Evolutionary conservation across 495 filamentous ascomycete species (phyloP), one percentile per base, ranked within the genome.

Genomic region (Xylona heveae): DNA sequence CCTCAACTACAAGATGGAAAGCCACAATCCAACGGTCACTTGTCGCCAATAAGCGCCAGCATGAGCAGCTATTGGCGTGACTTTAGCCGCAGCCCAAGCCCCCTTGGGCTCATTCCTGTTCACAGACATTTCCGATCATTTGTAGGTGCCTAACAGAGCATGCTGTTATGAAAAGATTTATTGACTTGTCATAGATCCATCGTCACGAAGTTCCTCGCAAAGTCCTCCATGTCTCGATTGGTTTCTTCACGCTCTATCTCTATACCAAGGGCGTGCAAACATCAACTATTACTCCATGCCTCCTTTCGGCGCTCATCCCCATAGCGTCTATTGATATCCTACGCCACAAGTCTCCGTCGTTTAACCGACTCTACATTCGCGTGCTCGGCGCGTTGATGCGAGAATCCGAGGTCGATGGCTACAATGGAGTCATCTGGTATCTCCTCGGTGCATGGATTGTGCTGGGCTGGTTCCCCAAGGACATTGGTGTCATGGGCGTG

Each of bases 361-460:
- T 99, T 48, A 99, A 99, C 49, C 65, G 69, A 15, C 40, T 94
- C 19, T 99, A 99, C 47, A 84, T 92, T 37, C 66, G 63, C 19
- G 68, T 66, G 22, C 45, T 93, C 13, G 88, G 88, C 21, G 78
- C 82, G 9, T 59, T 95, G 36, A 99, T 99, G 88, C 77, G 88
- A 34, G 88, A 99, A 58, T 79, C 72, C 34, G 88, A 99, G 53
- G 91, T 83, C 33, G 57, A 66, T 10, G 78, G 79, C 21, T 95
- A 76, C 59, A 99, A 99, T 47, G 88, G 88, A 24, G 85, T 94
- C 33, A 84, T 99, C 34, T 93, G 78, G 64, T 99, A 94, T 45
- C 66, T 99, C 4, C 64, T 91, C 7, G 88, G 88, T 9, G 74
- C 83, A 14, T 94, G 81, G 61, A 63, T 68, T 12, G 83, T 79